These are phyloP conservation scores for Silene uniflora DNA, from an alignment of 148 eudicot species.

Conservation along the genomic window DNA sequence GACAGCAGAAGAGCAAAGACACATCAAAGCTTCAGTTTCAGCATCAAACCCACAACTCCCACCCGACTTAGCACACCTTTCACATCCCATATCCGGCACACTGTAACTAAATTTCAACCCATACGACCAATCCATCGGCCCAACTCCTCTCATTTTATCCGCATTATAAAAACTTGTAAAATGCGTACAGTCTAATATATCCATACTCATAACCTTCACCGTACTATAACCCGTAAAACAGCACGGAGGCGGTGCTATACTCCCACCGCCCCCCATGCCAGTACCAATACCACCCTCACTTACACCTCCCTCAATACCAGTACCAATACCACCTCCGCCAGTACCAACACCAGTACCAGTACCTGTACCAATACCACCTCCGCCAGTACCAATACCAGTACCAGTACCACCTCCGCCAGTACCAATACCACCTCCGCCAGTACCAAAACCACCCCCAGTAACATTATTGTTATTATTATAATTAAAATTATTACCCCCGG, in stretches of 20 bases:
- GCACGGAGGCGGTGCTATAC: conserved; percentile 53
- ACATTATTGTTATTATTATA: neutral
- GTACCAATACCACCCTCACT: neutral
- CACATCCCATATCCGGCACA: conserved; percentile 80
- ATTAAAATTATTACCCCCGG: conserved; percentile 4
- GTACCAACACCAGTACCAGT: neutral
- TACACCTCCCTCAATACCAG: too few relatives aligned
- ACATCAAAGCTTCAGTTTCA: conserved; percentile 60
- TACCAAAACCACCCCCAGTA: neutral
- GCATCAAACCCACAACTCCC: conserved; percentile 87
- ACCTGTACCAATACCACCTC: neutral
- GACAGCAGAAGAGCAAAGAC: conserved; percentile 54
- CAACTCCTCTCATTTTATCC: conserved; percentile 51
- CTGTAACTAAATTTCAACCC: conserved; percentile 70
- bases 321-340: neutral
- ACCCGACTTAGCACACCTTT: conserved; percentile 57
- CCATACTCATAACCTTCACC: conserved; percentile 78
- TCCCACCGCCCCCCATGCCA: neutral
- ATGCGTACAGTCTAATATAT: conserved; percentile 79
- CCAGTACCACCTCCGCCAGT: neutral
- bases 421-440: neutral
- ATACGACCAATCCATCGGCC: conserved; percentile 78
- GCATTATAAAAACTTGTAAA: conserved; percentile 61
- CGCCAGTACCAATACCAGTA: neutral
- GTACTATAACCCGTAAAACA: conserved; percentile 81